These are phyloP conservation scores for Dunaliella primolecta DNA, from an alignment of 139 green algal genomes.

Conservation along the genomic window DNA sequence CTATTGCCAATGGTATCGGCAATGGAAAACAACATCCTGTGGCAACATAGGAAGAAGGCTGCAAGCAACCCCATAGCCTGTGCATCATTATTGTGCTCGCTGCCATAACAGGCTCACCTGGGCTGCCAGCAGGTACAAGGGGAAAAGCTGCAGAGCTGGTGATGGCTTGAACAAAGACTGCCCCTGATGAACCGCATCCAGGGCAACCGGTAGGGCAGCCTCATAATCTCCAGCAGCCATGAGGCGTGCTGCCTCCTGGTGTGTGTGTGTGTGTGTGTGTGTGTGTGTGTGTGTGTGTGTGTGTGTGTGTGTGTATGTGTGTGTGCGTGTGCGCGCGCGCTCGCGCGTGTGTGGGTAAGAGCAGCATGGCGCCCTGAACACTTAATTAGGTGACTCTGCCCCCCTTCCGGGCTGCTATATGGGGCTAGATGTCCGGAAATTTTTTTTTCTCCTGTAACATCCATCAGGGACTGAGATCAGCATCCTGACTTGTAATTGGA, in stretches of 20 bases:
- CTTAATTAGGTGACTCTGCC: no score
- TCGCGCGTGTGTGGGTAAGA: not conserved
- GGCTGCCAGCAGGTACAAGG: constrained; percentile 76
- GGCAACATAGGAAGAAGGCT: no score
- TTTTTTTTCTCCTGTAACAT: no score
- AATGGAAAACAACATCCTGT: no score
- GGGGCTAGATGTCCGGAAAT: no score
- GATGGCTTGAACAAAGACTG: constrained; percentile 74
- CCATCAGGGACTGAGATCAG: no score
- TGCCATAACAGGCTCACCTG: constrained; percentile 49
- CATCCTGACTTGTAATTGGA: no score
- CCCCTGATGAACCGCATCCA: constrained; percentile 73
- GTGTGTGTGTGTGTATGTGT: not conserved
- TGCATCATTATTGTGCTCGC: no score
- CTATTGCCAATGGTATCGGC: no score
- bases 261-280: constrained; percentile 9
- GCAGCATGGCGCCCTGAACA: no score
- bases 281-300: constrained; percentile 6
- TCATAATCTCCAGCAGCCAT: constrained; percentile 78
- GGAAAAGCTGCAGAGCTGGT: constrained; percentile 75
- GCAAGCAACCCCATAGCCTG: no score
- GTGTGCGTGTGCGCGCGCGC: not conserved
- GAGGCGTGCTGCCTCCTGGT: constrained; percentile 73
- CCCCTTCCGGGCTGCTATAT: no score
- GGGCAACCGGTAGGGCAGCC: constrained; percentile 66